Evolutionary conservation across 176 grass and related monocot species (phyloP), one percentile per base, ranked within the genome.

Genomic region (Triticum turgidum): DNA sequence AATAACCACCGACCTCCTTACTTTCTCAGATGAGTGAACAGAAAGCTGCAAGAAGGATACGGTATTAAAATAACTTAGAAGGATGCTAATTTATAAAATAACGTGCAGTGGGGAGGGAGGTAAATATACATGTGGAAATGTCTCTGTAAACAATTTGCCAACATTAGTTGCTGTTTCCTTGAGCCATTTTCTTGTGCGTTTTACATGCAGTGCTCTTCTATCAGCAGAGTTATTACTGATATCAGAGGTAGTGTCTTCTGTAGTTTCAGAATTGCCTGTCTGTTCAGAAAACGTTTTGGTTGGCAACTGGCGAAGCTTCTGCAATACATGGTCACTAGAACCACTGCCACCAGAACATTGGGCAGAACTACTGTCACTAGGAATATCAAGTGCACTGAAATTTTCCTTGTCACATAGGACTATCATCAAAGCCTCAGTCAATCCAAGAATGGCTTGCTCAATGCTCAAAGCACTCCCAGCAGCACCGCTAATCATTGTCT

Each of bases 21-120:
- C 90, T 86, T 91, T 98, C 84, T 94, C 96, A 34, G 96, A 93
- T 87, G 90, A 86, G 91, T 98, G 96, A 87, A 93, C 76, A 91
- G 82, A 88, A 86, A 98, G 83, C 96, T 98, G 61, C 72, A 90
- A 88, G 83, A 77, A 39, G 63, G 42, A 81, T 34, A 35, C 58
- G 80, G 62, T 80, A 56, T 81, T 89, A 80, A 84, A 32, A 65
- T 52, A 27, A 65, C 71, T 49, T 45, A 73, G 59, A 89, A 73
- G 22, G 73, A 62, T 64, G 52, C 64, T 17, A 77, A 81, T 11
- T 77, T 4, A 86, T 77, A 51, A 51, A 22, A 73, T 33, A 72
- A 66, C 5, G 7, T 41, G 51, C 27, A 76, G 80, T 62, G 39
- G 4, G 71, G 56, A 41, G 49, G 21, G 51, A 34, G 18, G 38